Evolutionary conservation across 768 basidiomycete species (phyloP).

Genomic region (Lactarius vividus): DNA sequence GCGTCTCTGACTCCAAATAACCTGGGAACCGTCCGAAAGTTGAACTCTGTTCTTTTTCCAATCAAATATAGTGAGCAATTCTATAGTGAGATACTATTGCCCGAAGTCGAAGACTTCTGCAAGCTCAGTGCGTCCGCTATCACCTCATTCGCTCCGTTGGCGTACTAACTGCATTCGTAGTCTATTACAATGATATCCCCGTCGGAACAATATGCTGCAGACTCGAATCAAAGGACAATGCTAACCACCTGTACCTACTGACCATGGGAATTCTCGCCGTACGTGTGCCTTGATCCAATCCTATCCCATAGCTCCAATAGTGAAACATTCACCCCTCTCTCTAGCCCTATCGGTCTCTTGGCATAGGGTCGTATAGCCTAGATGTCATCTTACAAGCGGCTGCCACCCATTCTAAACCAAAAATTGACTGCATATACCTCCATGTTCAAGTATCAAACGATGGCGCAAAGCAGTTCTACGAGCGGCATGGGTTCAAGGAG

Average conservation of each 20-base stretch:
- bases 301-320: neutral
- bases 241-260: conserved; percentile 74
- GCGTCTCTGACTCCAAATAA: conserved; percentile 78
- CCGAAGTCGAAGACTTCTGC: conserved; percentile 83
- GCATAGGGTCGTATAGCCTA: conserved; percentile 70
- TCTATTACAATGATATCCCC: conserved; percentile 92
- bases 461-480: conserved; percentile 78
- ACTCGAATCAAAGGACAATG: conserved; percentile 63
- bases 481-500: conserved; percentile 76
- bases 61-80: conserved; percentile 88
- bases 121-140: conserved; percentile 67
- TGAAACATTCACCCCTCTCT: neutral
- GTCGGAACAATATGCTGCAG: conserved; percentile 88
- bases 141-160: conserved; percentile 11
- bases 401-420: conserved; percentile 52
- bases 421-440: conserved; percentile 70
- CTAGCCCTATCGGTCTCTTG: conserved; percentile 83
- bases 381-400: conserved; percentile 67
- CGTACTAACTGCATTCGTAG: conserved; percentile 39
- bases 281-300: conserved; percentile 34
- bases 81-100: conserved; percentile 72
- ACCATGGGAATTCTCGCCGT: conserved; percentile 91
- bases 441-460: conserved; percentile 86
- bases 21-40: conserved; percentile 64
- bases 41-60: conserved; percentile 80